Conservation (phyloP, 176 grass and related monocot genomes). For the Paspalum vaginatum region DNA sequence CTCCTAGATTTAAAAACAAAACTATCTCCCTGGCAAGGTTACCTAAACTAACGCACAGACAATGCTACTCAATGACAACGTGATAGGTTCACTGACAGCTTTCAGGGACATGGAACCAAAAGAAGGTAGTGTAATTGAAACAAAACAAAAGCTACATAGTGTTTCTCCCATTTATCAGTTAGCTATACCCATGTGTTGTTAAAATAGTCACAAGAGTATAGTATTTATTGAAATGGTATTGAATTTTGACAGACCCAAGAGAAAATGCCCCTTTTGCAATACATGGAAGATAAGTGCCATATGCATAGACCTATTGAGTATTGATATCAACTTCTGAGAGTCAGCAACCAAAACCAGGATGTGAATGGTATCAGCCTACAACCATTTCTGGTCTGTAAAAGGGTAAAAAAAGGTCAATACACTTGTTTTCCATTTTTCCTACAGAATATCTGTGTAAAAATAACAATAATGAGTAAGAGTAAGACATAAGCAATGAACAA, state of each 20-base stretch:
- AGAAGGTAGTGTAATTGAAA: neutral
- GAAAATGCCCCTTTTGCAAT: neutral
- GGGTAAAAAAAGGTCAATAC: slow-evolving; percentile 10
- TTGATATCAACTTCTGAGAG: slow-evolving; percentile 97
- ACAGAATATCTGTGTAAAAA: slow-evolving; percentile 11
- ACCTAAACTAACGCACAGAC: neutral
- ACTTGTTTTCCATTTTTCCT: neutral
- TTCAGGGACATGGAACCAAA: neutral
- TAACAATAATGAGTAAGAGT: slow-evolving; percentile 14
- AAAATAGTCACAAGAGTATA: neutral
- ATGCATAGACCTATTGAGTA: slow-evolving; percentile 77
- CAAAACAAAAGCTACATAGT: neutral
- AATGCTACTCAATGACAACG: slow-evolving; percentile 1
- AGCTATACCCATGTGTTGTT: neutral
- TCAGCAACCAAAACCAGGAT: slow-evolving; percentile 97
- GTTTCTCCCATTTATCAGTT: neutral
- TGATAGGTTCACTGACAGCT: neutral
- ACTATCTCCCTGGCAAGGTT: neutral
- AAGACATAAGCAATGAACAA: neutral
- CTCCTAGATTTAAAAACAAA: neutral
- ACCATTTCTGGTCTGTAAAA: slow-evolving; percentile 95
- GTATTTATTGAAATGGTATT: neutral
- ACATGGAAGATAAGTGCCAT: neutral
- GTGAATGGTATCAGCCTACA: slow-evolving; percentile 99
- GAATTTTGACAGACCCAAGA: neutral